Evolutionary conservation across 202 grass and related monocot genomes (phyloP).

Genomic region (Sporobolus alterniflorus): DNA sequence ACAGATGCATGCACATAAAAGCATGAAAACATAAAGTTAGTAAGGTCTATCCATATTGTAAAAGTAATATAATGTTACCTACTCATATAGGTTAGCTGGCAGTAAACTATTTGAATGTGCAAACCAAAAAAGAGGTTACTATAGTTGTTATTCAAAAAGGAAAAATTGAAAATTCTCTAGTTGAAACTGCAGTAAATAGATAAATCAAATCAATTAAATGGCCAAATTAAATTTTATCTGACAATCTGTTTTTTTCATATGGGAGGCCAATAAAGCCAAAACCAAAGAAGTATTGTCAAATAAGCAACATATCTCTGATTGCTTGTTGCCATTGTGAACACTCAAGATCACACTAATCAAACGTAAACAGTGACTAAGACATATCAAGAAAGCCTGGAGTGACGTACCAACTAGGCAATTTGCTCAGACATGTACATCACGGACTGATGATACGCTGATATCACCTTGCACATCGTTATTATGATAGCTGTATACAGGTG

Average conservation of each 20-base stretch:
- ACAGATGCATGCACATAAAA: neutral
- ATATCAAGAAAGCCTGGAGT: constrained; percentile 9
- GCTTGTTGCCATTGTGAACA: constrained; percentile 66
- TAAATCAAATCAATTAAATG: neutral
- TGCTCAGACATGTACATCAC: constrained; percentile 11
- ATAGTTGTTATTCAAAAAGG: too few relatives aligned
- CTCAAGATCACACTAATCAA: constrained; percentile 44
- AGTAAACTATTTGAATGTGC: neutral
- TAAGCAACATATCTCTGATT: constrained; percentile 42
- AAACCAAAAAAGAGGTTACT: too few relatives aligned
- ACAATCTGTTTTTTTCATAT: neutral
- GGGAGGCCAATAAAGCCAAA: neutral
- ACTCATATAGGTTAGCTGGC: too few relatives aligned
- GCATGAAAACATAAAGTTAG: neutral
- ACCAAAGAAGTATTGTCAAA: neutral
- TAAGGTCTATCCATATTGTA: neutral
- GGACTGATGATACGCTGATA: constrained; percentile 13
- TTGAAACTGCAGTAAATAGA: neutral
- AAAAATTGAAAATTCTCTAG: neutral
- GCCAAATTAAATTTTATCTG: neutral
- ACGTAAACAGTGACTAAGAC: constrained; percentile 28
- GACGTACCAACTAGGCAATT: constrained; percentile 30
- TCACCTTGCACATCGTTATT: constrained; percentile 5
- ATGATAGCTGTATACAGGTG: too few relatives aligned
- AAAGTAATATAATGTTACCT: too few relatives aligned